Percentiles rank a stretch among this genome's conserved stretches.
phyloP scores from a whole-genome alignment of 2,329 filamentous ascomycete species.

The Beauveria rudraprayagi region DNA sequence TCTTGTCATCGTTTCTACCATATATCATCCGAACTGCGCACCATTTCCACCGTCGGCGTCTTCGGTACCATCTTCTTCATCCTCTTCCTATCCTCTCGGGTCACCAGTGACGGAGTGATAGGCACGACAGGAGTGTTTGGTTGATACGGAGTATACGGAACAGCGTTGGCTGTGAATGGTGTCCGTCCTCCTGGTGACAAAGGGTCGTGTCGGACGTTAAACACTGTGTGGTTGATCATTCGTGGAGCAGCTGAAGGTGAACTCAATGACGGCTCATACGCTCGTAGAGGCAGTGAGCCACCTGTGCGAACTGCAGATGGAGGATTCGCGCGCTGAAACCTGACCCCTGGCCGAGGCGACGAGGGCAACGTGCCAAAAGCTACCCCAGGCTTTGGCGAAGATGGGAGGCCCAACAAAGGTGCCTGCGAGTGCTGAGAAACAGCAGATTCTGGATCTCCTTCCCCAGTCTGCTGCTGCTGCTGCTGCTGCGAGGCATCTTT shows the following conservation, averaged over 20 bases:
- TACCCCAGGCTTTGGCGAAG: slow-evolving; percentile 30
- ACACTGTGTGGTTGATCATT: slow-evolving; percentile 56
- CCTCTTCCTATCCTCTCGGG: slow-evolving; percentile 60
- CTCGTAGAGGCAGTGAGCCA: slow-evolving; percentile 51
- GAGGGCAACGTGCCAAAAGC: slow-evolving; percentile 33
- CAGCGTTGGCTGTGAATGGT: slow-evolving; percentile 52
- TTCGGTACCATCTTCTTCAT: slow-evolving; percentile 57
- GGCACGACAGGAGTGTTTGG: slow-evolving; percentile 69
- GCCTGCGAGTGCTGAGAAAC: slow-evolving; percentile 42
- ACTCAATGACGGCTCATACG: slow-evolving; percentile 49
- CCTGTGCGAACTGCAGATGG: slow-evolving; percentile 49
- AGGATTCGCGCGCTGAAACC: slow-evolving; percentile 42
- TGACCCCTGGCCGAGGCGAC: slow-evolving; percentile 43
- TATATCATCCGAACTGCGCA: slow-evolving; percentile 52
- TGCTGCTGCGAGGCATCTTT: slow-evolving; percentile 31
- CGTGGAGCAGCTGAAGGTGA: slow-evolving; percentile 40
- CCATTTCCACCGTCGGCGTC: slow-evolving; percentile 55
- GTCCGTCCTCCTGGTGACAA: slow-evolving; percentile 52
- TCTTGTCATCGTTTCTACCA: slow-evolving; percentile 39
- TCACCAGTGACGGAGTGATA: slow-evolving; percentile 68
- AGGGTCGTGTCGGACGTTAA: slow-evolving; percentile 44
- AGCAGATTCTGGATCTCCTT: slow-evolving; percentile 44
- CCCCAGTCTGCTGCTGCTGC: slow-evolving; percentile 26
- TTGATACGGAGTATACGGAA: slow-evolving; percentile 73
- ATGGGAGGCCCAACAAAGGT: slow-evolving; percentile 43